Base-by-base conservation (phyloP, 495 filamentous ascomycete genomes). In the Bacidia gigantensis region DNA sequence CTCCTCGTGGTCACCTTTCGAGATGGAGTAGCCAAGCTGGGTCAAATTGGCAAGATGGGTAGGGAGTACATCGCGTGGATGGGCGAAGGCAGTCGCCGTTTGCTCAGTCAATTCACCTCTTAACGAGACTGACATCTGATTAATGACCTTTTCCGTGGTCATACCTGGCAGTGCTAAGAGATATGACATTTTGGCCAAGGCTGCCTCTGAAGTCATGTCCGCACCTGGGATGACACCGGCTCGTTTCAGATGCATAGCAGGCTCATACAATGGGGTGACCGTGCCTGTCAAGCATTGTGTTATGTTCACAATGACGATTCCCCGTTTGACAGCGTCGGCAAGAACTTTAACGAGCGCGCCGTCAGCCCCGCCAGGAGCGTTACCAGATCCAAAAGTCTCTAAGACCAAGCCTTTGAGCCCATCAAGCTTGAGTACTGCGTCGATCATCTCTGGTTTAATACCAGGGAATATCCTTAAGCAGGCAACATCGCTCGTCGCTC, bases 371-470 rank as follows among this genome's bases (percentile, higher is more conserved):
- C 80, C 81, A 1, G 92, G 92, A 0, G 90, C 87, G 64, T 96
- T 98, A 26, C 92, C 92, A 56, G 89, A 86, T 26, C 92, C 92
- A 65, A 96, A 98, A 0, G 92, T 96, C 71, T 96, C 89, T 23
- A 98, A 72, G 18, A 98, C 81, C 40, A 98, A 67, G 0, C 92
- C 92, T 47, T 83, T 78, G 11, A 98, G 70, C 11, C 81, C 80
- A 3, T 86, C 78, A n/a, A 92, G 65, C 26, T 75, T 72, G 50
- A 97, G 71, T 18, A 98, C 88, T 3, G 83, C 84, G 62, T 94
- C 87, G 12, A 98, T 78, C 87, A 98, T 94, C 58, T 90, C 83
- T 2, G 92, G 87, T 64, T 85, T 83, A 68, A 98, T 95, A 20
- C 92, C 92, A 0, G 92, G 92, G 65, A 97, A 98, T 58, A 98